Evolutionary conservation across 306 rosid species (phyloP), one percentile per base, ranked within the genome.

Genomic region (Ammopiptanthus mongolicus): DNA sequence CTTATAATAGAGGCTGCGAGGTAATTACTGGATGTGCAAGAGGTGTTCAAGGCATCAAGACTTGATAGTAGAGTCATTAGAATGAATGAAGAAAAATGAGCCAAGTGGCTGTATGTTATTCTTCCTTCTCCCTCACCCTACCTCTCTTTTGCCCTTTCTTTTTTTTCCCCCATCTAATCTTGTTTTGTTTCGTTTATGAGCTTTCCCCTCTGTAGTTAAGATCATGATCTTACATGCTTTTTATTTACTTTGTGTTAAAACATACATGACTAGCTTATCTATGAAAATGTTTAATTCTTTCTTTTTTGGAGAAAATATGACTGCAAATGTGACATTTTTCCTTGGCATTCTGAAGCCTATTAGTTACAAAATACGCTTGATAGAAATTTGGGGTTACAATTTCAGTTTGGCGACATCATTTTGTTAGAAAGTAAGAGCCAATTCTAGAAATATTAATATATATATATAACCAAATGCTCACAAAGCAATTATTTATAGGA

Each of bases 21-120:
- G 84, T 90, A 11, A 95, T 95, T 73, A 90, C 97, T 67, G 55
- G 87, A 10, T 95, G 98, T 81, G 97, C 95, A 15, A 87, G 98
- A 88, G 96, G 89, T 82, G 60, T 31, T 83, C 73, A 69, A 37
- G 65, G 41, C 17, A 57, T 75, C 65, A 69, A 84, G 4, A 60
- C 63, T 78, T 69, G 44, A 69, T 28, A 36, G 12, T 47, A 18
- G 22, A 21, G 6, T 48, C 19, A 65, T 22, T 61, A 28, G 64
- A 46, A 23, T 70, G 53, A 42, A 73, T 65, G 11, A 37, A 66
- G 75, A 36, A 80, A 56, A 57, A 42, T 37, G 8, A 48, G 12
- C 59, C 25, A 18, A 17, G 10, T 22, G 47, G 46, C 42, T 61
- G 33, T 44, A 42, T 23, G 56, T 28, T 47, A 36, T 44, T 52